Evolutionary conservation across 148 eudicot species (phyloP), one percentile per base, ranked within the genome.

Genomic region (Mesembryanthemum crystallinum): DNA sequence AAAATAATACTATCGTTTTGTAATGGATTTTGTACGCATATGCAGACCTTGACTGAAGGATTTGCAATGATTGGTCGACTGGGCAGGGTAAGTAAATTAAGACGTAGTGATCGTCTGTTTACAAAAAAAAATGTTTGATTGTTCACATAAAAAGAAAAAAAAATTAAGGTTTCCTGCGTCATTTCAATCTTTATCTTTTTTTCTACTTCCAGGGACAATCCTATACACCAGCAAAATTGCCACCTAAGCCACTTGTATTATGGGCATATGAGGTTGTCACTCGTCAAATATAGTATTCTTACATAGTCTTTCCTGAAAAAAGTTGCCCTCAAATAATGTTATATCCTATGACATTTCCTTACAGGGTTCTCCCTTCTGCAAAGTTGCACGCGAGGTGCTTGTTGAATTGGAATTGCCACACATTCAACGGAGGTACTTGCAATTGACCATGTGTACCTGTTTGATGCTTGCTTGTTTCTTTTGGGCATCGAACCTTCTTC

Each of bases 61-160:
- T 90, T 95, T 89, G 98, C 98, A 35, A 88, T 95, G 96, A 92
- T 95, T 83, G 98, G 98, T 59, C 94, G 98, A 32, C 63, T 90
- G 90, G 98, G 97, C 49, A 89, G 83, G 91, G 97, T 91, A 81
- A 82, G 75, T 61, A 61, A 35, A 61, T 8, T 69, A 21, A 27
- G 39, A 28, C 21, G 15, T 42, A 8, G 47, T 32, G 21, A 3
- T 12, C 30, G n/a, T 65, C 21, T 65, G 28, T 60, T 33, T 76
- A 45, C 60, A 8, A 49, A 63, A n/a, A 61, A 63, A n/a, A 57
- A 45, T 45, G 10, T 81, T 64, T 66, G 17, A 55, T 12, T 17
- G n/a, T 15, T 17, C 12, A 52, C 57, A 15, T 1, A 52, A 18
- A 17, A 52, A 4, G 3, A 20, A 13, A 43, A 43, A 24, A 0